A percentile compares a stretch with the other conserved stretches of the same genome.
These are phyloP conservation scores for Calocybe cyanea DNA, from an alignment of 768 basidiomycete genomes.

Conservation along the genomic window DNA sequence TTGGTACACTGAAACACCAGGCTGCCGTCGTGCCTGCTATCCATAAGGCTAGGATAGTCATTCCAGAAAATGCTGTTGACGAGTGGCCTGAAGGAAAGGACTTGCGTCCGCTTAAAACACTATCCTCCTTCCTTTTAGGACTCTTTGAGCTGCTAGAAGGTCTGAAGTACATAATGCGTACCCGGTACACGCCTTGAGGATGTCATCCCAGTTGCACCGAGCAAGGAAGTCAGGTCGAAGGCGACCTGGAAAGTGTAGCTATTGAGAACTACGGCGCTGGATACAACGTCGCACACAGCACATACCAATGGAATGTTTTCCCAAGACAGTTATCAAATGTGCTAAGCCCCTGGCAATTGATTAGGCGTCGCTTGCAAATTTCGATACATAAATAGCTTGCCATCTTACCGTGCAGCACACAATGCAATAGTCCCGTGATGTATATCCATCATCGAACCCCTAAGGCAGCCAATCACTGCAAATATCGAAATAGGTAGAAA, in stretches of 20 bases:
- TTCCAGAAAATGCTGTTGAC: constrained; percentile 61
- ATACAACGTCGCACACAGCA: constrained; percentile 5
- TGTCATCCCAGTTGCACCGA: constrained; percentile 58
- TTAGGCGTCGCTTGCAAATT: not conserved
- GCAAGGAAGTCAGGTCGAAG: constrained; percentile 66
- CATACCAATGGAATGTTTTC: constrained; percentile 59
- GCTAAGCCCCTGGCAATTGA: constrained; percentile 32
- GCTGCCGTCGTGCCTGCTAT: constrained; percentile 63
- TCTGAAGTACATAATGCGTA: constrained; percentile 20
- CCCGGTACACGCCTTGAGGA: constrained; percentile 52
- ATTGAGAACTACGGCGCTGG: not conserved
- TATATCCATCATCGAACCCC: constrained; percentile 44
- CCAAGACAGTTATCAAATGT: constrained; percentile 43
- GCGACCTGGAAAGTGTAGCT: constrained; percentile 35
- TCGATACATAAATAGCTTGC: not conserved
- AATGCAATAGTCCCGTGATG: constrained; percentile 59
- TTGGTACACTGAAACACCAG: constrained; percentile 44
- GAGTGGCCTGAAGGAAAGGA: constrained; percentile 74
- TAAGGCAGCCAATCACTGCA: constrained; percentile 31
- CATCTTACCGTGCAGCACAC: constrained; percentile 34
- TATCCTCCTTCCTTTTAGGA: constrained; percentile 27
- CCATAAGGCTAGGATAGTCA: constrained; percentile 60
- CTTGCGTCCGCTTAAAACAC: constrained; percentile 46
- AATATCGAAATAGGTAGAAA: constrained; percentile 41
- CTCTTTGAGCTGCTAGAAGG: not conserved